Conservation (phyloP, 2,329 filamentous ascomycete species). For the Coleophoma cylindrospora region DNA sequence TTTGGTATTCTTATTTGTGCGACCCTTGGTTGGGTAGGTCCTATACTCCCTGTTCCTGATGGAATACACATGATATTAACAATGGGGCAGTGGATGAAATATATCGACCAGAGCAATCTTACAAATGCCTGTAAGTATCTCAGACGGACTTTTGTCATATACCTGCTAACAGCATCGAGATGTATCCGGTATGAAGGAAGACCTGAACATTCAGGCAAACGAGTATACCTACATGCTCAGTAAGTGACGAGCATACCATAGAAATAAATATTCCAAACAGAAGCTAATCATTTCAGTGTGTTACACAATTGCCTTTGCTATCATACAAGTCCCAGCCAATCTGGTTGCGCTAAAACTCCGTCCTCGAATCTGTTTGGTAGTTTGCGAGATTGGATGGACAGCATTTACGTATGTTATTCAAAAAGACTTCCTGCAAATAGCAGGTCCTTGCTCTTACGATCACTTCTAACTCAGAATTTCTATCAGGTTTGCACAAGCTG, state of each 20-base stretch:
- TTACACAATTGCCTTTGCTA: neutral
- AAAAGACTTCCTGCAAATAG: neutral
- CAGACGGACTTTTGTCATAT: neutral
- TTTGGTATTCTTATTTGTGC: neutral
- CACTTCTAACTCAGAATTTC: neutral
- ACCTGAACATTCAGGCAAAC: slow-evolving; percentile 41
- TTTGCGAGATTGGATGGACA: slow-evolving; percentile 50
- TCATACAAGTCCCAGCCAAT: slow-evolving; percentile 35
- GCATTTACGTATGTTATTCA: slow-evolving; percentile 35
- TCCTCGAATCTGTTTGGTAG: slow-evolving; percentile 53
- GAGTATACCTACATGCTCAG: slow-evolving; percentile 36
- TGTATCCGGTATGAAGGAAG: slow-evolving; percentile 44
- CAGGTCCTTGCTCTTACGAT: neutral
- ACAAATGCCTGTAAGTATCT: slow-evolving; percentile 33
- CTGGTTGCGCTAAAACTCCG: slow-evolving; percentile 49
- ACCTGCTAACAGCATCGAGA: slow-evolving; percentile 6
- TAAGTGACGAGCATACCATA: slow-evolving; percentile 6
- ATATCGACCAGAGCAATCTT: slow-evolving; percentile 35
- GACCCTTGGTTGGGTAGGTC: neutral
- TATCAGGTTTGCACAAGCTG: slow-evolving; percentile 30
- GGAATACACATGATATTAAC: neutral
- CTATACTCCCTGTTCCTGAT: too few relatives aligned
- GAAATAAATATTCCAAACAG: neutral
- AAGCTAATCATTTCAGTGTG: neutral
- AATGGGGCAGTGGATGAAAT: slow-evolving; percentile 28